Conservation (phyloP, 495 filamentous ascomycete genomes). For the Elasticomyces elasticus region DNA sequence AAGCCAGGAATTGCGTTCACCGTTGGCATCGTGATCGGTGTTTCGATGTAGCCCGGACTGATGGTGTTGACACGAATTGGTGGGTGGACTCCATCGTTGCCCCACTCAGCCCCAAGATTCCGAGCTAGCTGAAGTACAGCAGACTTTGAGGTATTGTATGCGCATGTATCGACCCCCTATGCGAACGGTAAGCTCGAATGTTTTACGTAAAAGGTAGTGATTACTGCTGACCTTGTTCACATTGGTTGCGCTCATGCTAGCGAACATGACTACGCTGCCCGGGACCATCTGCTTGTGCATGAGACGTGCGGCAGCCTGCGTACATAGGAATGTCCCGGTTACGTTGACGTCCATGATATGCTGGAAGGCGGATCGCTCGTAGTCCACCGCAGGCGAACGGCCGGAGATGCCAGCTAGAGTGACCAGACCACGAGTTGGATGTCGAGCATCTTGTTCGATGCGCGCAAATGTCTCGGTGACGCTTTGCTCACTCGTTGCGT, state of each 20-base stretch:
- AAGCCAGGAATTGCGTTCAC: slow-evolving; percentile 14
- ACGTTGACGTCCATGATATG: slow-evolving; percentile 18
- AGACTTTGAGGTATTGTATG: slow-evolving; percentile 24
- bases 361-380: slow-evolving; percentile 8
- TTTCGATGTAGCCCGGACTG: slow-evolving; percentile 25
- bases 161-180: slow-evolving; percentile 12
- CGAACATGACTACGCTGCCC: slow-evolving; percentile 24
- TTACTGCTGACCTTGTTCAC: slow-evolving; percentile 14
- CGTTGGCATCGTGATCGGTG: slow-evolving; percentile 14
- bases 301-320: slow-evolving; percentile 11
- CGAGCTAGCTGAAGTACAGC: slow-evolving; percentile 23
- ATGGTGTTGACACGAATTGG: slow-evolving; percentile 24
- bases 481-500: slow-evolving; percentile 2
- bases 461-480: neutral
- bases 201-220: too few species aligned
- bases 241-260: slow-evolving; percentile 21
- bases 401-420: slow-evolving; percentile 14
- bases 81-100: slow-evolving; percentile 11
- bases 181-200: too few species aligned
- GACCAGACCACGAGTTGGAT: slow-evolving; percentile 16
- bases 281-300: slow-evolving; percentile 7
- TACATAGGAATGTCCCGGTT: slow-evolving; percentile 9
- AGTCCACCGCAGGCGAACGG: slow-evolving; percentile 2
- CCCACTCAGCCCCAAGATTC: slow-evolving; percentile 23
- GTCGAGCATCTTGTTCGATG: neutral